Percentiles rank a stretch among this genome's conserved stretches.
Conservation (phyloP, 768 basidiomycete species). For the Xerocomellus dryophilus region DNA sequence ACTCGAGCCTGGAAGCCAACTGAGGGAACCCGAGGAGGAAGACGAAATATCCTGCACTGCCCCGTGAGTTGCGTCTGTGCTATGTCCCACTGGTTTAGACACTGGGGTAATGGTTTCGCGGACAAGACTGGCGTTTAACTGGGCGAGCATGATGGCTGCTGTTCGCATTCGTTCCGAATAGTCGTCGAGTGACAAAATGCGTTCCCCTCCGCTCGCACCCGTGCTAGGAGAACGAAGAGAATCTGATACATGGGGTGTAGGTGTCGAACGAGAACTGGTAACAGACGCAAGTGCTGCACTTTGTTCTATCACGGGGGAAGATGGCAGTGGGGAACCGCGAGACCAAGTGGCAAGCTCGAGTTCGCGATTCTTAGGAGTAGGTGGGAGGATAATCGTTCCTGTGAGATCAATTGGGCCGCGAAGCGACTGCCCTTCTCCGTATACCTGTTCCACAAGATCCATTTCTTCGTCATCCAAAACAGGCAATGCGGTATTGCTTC, state of each 20-base stretch:
- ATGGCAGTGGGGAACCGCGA: slow-evolving; percentile 44
- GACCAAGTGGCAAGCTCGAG: slow-evolving; percentile 88
- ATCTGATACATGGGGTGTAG: slow-evolving; percentile 2
- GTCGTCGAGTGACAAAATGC: slow-evolving; percentile 79
- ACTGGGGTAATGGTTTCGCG: slow-evolving; percentile 46
- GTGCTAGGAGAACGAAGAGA: slow-evolving; percentile 1
- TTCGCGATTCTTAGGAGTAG: slow-evolving; percentile 82
- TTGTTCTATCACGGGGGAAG: slow-evolving; percentile 44
- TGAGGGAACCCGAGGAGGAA: slow-evolving; percentile 34
- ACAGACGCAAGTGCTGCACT: slow-evolving; percentile 24
- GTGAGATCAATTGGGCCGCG: slow-evolving; percentile 75
- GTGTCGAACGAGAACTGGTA: slow-evolving; percentile 6
- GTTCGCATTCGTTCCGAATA: slow-evolving; percentile 99
- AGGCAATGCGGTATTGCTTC: slow-evolving; percentile 19
- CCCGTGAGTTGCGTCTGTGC: not conserved
- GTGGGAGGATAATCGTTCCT: slow-evolving; percentile 80
- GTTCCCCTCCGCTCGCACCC: slow-evolving; percentile 8
- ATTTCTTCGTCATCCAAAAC: slow-evolving; percentile 76
- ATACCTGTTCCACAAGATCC: slow-evolving; percentile 94
- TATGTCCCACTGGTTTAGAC: slow-evolving; percentile 13
- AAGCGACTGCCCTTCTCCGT: slow-evolving; percentile 73
- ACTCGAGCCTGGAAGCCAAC: slow-evolving; percentile 55
- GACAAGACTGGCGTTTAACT: slow-evolving; percentile 79
- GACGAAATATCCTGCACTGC: slow-evolving; percentile 11
- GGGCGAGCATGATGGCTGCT: slow-evolving; percentile 97